phyloP scores from a whole-genome alignment of 176 grass and related monocot genomes.

The Dactylis glomerata region DNA sequence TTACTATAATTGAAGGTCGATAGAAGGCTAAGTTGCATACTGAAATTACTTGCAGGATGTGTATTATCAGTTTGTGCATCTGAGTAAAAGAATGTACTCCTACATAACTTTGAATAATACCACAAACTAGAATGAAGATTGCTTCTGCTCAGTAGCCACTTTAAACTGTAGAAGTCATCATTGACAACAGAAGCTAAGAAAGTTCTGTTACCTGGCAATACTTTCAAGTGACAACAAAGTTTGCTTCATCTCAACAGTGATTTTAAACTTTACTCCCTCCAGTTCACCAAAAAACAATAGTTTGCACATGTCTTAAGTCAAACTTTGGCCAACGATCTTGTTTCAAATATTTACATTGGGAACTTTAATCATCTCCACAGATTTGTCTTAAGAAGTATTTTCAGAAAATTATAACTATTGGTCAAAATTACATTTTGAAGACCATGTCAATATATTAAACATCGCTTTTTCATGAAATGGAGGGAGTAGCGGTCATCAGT shows the following conservation, averaged over 20 bases:
- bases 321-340: neutral
- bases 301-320: neutral
- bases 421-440: neutral
- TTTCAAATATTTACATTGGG: neutral
- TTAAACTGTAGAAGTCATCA: neutral
- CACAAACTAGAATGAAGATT: slow-evolving; percentile 15
- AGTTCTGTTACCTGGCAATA: neutral
- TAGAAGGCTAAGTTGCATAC: neutral
- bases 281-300: neutral
- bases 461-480: neutral
- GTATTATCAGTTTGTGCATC: slow-evolving; percentile 10
- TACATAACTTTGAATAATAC: slow-evolving; percentile 16
- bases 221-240: neutral
- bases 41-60: neutral
- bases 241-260: neutral
- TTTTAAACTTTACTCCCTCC: neutral
- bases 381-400: neutral
- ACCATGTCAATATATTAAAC: neutral
- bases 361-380: neutral
- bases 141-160: slow-evolving; percentile 7
- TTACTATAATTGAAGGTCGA: slow-evolving; percentile 58
- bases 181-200: neutral
- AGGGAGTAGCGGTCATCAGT: neutral
- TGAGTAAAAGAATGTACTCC: slow-evolving; percentile 13
- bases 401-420: neutral